Evolutionary conservation across 2,329 filamentous ascomycete species (phyloP).

Genomic region (Alternaria infectoria): DNA sequence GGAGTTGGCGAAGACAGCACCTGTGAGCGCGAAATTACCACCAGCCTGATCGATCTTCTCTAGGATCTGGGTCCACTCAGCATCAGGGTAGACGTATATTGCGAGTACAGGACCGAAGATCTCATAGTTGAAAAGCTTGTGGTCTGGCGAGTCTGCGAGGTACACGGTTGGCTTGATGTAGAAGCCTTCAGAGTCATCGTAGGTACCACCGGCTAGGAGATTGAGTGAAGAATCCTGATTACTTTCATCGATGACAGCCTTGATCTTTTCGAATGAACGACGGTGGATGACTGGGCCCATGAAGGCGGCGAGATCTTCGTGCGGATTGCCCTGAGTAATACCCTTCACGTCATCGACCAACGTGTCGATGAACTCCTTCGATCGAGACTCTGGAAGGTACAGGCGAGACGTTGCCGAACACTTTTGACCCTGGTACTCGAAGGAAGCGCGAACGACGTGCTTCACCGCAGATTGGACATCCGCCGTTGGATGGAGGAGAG

Average conservation of each 20-base stretch:
- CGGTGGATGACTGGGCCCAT: conserved; percentile 85
- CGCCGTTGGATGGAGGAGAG: conserved; percentile 76
- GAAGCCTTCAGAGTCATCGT: conserved; percentile 78
- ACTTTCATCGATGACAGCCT: conserved; percentile 74
- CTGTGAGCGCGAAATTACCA: conserved; percentile 76
- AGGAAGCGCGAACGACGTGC: conserved; percentile 82
- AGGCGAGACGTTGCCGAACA: conserved; percentile 81
- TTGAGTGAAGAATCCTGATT: conserved; percentile 74
- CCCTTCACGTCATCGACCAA: conserved; percentile 70
- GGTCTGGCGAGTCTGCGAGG: conserved; percentile 70
- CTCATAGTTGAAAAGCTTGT: conserved; percentile 76
- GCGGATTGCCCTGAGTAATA: conserved; percentile 71
- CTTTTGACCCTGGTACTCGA: conserved; percentile 90
- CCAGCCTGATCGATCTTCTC: conserved; percentile 64
- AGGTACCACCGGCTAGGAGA: conserved; percentile 74
- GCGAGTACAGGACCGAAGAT: conserved; percentile 80
- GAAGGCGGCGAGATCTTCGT: conserved; percentile 73
- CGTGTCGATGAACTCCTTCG: conserved; percentile 70
- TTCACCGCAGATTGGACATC: conserved; percentile 78
- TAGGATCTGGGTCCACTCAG: conserved; percentile 60
- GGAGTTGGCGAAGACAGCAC: conserved; percentile 74
- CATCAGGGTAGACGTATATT: conserved; percentile 79
- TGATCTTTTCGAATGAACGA: conserved; percentile 78
- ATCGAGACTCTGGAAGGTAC: conserved; percentile 77
- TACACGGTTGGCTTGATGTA: conserved; percentile 85